Evolutionary conservation across 257 asterid species (phyloP).

Genomic region (Primulina eburnea): DNA sequence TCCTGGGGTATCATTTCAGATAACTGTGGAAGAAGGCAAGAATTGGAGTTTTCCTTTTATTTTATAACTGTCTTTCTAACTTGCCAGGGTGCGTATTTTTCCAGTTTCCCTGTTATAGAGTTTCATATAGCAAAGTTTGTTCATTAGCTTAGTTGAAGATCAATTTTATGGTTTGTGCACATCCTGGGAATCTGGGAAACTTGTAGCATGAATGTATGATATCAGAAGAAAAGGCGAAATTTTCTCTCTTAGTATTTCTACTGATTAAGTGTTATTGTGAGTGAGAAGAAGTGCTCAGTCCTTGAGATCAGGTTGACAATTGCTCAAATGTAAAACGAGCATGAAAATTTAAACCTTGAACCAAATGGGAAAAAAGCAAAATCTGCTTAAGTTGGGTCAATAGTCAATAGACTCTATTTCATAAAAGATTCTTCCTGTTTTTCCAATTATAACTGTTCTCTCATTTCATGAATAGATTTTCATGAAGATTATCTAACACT

Average conservation of each 20-base stretch:
- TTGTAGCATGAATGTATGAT: neutral
- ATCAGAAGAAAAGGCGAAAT: neutral
- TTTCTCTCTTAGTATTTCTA: neutral
- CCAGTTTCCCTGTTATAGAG: neutral
- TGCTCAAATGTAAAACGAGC: neutral
- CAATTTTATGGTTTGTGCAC: neutral
- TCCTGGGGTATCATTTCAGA: conserved; percentile 68
- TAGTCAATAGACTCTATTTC: neutral
- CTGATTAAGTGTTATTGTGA: neutral
- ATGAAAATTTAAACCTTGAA: neutral
- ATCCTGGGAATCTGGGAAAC: neutral
- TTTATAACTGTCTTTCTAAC: conserved; percentile 1
- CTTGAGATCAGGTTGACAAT: neutral
- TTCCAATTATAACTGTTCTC: neutral
- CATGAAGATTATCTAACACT: conserved; percentile 3
- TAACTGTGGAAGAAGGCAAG: conserved; percentile 70
- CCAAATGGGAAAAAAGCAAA: neutral
- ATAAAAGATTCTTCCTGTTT: neutral
- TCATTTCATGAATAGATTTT: conserved; percentile 1
- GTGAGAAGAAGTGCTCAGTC: neutral
- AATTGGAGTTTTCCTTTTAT: neutral
- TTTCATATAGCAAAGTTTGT: neutral
- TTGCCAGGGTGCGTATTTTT: neutral
- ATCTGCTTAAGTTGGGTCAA: neutral
- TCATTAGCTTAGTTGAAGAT: neutral